Conservation (phyloP, 2,329 filamentous ascomycete genomes). For the Fusarium paranaense region DNA sequence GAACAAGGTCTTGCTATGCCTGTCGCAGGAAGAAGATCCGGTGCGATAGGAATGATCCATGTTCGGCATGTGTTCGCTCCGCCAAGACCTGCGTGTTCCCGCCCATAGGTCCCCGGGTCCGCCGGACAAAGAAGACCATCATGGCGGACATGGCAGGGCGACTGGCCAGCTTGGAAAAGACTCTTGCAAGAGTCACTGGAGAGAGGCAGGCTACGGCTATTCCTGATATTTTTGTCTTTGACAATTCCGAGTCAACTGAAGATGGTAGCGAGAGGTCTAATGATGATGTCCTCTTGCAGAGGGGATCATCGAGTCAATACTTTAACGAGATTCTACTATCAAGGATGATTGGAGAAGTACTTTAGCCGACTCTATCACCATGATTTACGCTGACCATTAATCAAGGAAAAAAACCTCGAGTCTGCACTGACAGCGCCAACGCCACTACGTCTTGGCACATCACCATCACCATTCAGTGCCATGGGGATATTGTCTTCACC, state of each 20-base stretch:
- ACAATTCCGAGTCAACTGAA: neutral
- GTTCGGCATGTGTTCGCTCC: neutral
- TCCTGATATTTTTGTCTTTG: neutral
- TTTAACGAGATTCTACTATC: neutral
- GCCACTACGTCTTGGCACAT: neutral
- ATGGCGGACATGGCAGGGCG: neutral
- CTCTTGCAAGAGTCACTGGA: neutral
- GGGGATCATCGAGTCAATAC: neutral
- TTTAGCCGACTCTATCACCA: fast-evolving
- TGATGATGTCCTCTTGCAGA: neutral
- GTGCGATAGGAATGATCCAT: slow-evolving; percentile 6
- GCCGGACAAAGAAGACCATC: slow-evolving; percentile 10
- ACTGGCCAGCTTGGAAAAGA: neutral
- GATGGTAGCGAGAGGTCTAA: neutral
- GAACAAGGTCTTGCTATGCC: neutral
- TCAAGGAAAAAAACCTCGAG: neutral
- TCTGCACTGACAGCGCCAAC: neutral
- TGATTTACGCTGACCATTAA: neutral
- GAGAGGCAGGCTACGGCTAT: neutral
- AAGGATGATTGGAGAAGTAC: neutral
- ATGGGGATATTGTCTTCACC: neutral
- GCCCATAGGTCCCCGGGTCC: neutral
- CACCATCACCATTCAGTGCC: neutral
- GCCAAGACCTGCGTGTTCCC: neutral
- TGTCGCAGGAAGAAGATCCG: slow-evolving; percentile 13